Evolutionary conservation across 106 monocot genomes (phyloP), one percentile per base, ranked within the genome.

Genomic region (Narthecium ossifragum): DNA sequence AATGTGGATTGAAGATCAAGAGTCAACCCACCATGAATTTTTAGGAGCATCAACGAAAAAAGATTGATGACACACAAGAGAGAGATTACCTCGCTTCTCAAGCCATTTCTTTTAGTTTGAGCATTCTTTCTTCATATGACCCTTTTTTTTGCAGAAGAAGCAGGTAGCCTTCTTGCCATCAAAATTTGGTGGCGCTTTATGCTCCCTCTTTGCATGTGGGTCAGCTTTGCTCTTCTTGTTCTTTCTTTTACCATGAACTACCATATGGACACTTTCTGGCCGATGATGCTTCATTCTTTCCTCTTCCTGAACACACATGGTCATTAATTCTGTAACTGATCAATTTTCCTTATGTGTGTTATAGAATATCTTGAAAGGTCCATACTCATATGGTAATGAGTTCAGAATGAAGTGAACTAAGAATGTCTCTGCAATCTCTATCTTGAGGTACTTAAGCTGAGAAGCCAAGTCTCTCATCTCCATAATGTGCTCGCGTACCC

Each of bases 1-100:
- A 60, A 73, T 57, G 33, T 73, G 66, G 31, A 74, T 61, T 47
- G 66, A 52, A 36, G 61, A 21, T 34, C 46, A 26, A n/a, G 10
- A 74, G 21, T 66, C 74, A 74, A 66, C 55, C 67, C 61, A 67
- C 46, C 46, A 61, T 9, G 45, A 41, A 34, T 46, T 54, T 8
- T 32, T 5, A 54, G 29, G 34, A 65, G 53, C 17, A 61, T 61
- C 10, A 21, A n/a, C n/a, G n/a, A 65, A 27, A 71, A 55, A 21
- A 60, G 36, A 70, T 60, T 66, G 60, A 59, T 70, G 12, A 60
- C 60, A 55, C 12, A 64, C 34, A 60, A 29, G 13, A 51, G 49
- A 49, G 15, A 37, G 23, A 49, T 49, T 65, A 73, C 50, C 58
- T 65, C 59, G 59, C 34, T 41, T 64, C 22, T 57, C 59, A 12